Conservation (phyloP, 805 yeast genomes). For the Metschnikowia borealis region DNA sequence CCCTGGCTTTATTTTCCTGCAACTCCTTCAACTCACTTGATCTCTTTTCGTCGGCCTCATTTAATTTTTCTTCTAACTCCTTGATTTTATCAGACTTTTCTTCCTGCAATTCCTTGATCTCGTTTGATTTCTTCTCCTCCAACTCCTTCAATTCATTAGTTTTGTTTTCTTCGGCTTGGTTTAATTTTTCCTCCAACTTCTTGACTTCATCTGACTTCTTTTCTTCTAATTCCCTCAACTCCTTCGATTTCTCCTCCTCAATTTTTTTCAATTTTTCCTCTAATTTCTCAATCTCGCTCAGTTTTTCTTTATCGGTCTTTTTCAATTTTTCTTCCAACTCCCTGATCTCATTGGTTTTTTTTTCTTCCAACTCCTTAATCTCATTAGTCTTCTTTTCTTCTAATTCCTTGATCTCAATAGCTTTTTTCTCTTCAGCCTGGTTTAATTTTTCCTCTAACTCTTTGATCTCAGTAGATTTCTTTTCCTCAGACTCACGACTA, state of each 20-base stretch:
- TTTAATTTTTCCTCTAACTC: background rate
- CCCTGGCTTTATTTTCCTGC: background rate
- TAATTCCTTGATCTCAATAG: background rate
- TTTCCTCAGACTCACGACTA: background rate
- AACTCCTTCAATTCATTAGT: slow-evolving; percentile 1
- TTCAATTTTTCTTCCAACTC: slow-evolving; percentile 5
- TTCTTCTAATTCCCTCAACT: background rate
- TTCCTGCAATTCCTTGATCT: slow-evolving; percentile 2
- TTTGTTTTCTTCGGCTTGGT: background rate
- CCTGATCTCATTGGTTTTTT: slow-evolving; percentile 1
- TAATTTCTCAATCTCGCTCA: slow-evolving; percentile 3
- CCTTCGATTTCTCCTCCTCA: background rate
- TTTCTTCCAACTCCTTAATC: slow-evolving; percentile 2
- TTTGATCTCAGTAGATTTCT: slow-evolving; percentile 4
- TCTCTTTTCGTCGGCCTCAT: background rate
- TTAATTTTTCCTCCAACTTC: background rate
- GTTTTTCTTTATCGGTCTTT: background rate
- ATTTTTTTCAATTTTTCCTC: background rate
- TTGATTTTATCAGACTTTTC: slow-evolving; percentile 1
- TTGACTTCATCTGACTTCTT: slow-evolving; percentile 2
- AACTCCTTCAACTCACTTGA: slow-evolving; percentile 4
- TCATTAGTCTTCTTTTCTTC: background rate
- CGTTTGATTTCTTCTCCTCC: background rate
- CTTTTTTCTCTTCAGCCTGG: slow-evolving; percentile 3
- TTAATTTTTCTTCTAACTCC: slow-evolving; percentile 4